These are phyloP conservation scores for Phytophthora nicotianae DNA, from an alignment of 352 stramenopile genomes.

Conservation along the genomic window DNA sequence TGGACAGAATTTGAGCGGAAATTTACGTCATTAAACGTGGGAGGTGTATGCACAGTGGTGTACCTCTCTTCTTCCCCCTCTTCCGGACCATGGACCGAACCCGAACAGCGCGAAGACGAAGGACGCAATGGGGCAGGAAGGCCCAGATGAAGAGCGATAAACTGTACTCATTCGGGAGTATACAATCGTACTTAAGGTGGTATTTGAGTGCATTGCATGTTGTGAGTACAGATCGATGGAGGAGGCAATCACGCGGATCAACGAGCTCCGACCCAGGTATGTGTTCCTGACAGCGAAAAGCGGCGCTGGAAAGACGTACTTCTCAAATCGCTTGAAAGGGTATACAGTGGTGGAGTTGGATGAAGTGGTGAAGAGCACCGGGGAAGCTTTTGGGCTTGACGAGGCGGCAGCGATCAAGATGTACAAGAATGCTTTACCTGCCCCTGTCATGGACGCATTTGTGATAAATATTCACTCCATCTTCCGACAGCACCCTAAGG, in stretches of 20 bases:
- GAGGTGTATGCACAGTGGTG: neutral
- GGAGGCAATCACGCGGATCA: slow-evolving; percentile 6
- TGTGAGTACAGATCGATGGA: slow-evolving; percentile 7
- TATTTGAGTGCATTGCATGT: slow-evolving; percentile 1
- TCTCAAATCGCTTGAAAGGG: slow-evolving; percentile 4
- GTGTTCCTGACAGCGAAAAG: slow-evolving; percentile 18
- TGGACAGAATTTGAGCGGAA: slow-evolving; percentile 1
- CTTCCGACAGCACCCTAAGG: slow-evolving; percentile 2
- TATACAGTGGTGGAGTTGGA: slow-evolving; percentile 23
- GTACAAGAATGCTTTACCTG: slow-evolving; percentile 20
- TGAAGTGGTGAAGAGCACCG: slow-evolving; percentile 2
- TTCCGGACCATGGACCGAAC: slow-evolving; percentile 67
- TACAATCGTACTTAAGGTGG: slow-evolving; percentile 22
- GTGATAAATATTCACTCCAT: slow-evolving; percentile 11
- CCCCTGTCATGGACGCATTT: slow-evolving; percentile 9
- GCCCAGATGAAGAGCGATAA: neutral
- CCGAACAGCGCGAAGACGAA: slow-evolving; percentile 10
- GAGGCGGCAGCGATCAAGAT: slow-evolving; percentile 3
- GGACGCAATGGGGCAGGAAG: neutral
- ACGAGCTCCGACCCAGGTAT: slow-evolving; percentile 8
- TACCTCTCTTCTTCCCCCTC: slow-evolving; percentile 81
- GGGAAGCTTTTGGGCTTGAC: slow-evolving; percentile 5
- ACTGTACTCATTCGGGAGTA: slow-evolving; percentile 7
- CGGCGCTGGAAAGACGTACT: slow-evolving; percentile 18
- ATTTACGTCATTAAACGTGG: neutral